A percentile compares a stretch with the other conserved stretches of the same genome.
Evolutionary conservation across 495 filamentous ascomycete species (phyloP).

Genomic region (Oidiodendron maius): DNA sequence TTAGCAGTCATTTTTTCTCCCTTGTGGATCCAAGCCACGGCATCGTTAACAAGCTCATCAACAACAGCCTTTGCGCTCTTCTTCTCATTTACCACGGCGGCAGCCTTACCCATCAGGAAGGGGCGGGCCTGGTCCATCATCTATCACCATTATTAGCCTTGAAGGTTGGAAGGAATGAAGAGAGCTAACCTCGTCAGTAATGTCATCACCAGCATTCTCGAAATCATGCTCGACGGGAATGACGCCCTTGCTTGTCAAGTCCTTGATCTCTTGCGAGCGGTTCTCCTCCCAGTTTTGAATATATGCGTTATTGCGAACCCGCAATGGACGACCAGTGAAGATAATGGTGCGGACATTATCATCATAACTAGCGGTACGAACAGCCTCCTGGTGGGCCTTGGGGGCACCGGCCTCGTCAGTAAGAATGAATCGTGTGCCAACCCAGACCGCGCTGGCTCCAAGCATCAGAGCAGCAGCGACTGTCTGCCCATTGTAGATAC

Average conservation of each 20-base stretch:
- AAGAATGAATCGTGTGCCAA: constrained; percentile 93
- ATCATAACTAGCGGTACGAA: constrained; percentile 84
- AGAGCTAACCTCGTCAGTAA: constrained; percentile 11
- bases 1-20: constrained; percentile 62
- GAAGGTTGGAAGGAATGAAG: neutral
- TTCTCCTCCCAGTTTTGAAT: constrained; percentile 96
- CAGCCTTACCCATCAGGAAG: constrained; percentile 94
- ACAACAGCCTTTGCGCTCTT: constrained; percentile 89
- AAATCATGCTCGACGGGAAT: constrained; percentile 94
- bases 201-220: constrained; percentile 54
- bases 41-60: constrained; percentile 89
- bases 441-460: constrained; percentile 89
- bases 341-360: constrained; percentile 96
- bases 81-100: constrained; percentile 88
- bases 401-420: constrained; percentile 91
- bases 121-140: constrained; percentile 87
- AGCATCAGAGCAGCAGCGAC: constrained; percentile 89
- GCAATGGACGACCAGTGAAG: constrained; percentile 92
- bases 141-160: constrained; percentile 27
- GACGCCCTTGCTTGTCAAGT: constrained; percentile 78
- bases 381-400: constrained; percentile 93
- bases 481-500: constrained; percentile 87
- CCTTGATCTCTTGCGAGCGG: constrained; percentile 80
- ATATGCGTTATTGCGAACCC: constrained; percentile 88
- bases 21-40: constrained; percentile 60